Base-by-base conservation (phyloP, 2,329 filamentous ascomycete genomes). In the Sarocladiaceae sp. region DNA sequence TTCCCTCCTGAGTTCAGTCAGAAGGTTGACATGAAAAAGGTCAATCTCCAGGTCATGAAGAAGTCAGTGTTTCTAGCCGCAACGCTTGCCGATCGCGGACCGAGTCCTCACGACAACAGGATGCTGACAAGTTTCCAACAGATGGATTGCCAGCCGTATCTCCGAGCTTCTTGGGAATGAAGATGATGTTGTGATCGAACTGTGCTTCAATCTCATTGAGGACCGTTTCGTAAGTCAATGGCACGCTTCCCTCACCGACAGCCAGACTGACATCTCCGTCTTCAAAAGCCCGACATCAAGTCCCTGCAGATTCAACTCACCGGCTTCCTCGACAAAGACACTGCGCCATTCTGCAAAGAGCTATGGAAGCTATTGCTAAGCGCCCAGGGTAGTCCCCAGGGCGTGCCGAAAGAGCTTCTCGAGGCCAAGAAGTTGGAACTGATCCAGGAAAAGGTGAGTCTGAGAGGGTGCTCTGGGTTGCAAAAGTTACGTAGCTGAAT, bases 1-100 rank as follows among this genome's bases (percentile, higher is more conserved):
- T 97, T 96, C 52, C 93, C 93, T 35, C 76, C 83, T 6, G 89
- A 96, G 60, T 98, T 97, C 69, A 91, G 79, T 60, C 82, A 87
- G 62, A 96, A 96, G 71, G 93, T 98, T 52, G 90, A 98, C 70
- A 95, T 94, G 80, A 80, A 83, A 55, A 97, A 97, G 70, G 89
- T 98, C 65, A 96, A 98, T 61, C 74, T 95, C 42, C 88, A 95
- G 64, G 87, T 98, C 45, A 95, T 98, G 82, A 96, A 96, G 76
- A 95, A 93, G 87, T 94, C 61, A 59, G 82, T 67, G 48, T 29
- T 20, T 10, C 39, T 9, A 5, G 21, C 19, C 19, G 6, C 21
- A 4, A 13, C 33, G 12, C 11, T 35, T 4, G 43, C n/a, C n/a
- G n/a, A n/a, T n/a, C n/a, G n/a, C n/a, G n/a, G n/a, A n/a, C n/a